Evolutionary conservation across 1,284 basidiomycete species (phyloP).

Genomic region (Paramarasmius palmivorus): DNA sequence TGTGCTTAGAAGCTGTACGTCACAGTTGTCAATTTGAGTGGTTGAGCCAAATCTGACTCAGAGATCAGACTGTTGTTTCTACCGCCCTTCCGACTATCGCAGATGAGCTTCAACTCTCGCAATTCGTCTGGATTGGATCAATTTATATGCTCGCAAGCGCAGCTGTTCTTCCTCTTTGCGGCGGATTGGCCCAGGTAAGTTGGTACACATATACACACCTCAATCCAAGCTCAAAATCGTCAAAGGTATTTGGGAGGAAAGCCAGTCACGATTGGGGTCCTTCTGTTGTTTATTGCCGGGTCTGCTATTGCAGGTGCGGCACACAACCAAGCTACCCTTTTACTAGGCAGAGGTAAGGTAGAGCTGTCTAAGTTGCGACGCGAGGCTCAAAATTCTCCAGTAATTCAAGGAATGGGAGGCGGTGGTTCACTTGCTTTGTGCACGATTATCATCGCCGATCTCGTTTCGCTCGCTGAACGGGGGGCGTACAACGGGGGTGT

Average conservation of each 20-base stretch:
- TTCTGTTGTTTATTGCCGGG: slow-evolving; percentile 19
- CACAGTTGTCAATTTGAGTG: too few relatives aligned
- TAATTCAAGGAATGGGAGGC: slow-evolving; percentile 49
- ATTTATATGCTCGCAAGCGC: slow-evolving; percentile 16
- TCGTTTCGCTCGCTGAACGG: slow-evolving; percentile 42
- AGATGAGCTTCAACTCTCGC: slow-evolving; percentile 8
- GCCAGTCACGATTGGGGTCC: slow-evolving; percentile 14
- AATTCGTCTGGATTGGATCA: slow-evolving; percentile 16
- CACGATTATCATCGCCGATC: slow-evolving; percentile 43
- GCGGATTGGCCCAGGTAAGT: slow-evolving; percentile 15
- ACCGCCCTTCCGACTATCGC: slow-evolving; percentile 11
- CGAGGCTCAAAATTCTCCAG: too few relatives aligned
- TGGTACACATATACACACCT: not conserved
- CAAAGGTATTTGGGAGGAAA: slow-evolving; percentile 19
- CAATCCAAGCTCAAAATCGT: not conserved
- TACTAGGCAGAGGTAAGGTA: too few relatives aligned
- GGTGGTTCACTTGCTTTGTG: slow-evolving; percentile 42
- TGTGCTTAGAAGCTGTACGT: too few relatives aligned
- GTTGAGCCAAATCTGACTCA: too few relatives aligned
- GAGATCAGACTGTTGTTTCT: not conserved
- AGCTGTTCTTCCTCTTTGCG: slow-evolving; percentile 16
- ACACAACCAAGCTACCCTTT: too few relatives aligned
- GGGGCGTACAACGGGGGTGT: slow-evolving; percentile 31
- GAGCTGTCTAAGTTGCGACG: too few relatives aligned
- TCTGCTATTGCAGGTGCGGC: slow-evolving; percentile 18